Evolutionary conservation across 768 basidiomycete genomes (phyloP), one percentile per base, ranked within the genome.

Genomic region (Mycena chlorophos): DNA sequence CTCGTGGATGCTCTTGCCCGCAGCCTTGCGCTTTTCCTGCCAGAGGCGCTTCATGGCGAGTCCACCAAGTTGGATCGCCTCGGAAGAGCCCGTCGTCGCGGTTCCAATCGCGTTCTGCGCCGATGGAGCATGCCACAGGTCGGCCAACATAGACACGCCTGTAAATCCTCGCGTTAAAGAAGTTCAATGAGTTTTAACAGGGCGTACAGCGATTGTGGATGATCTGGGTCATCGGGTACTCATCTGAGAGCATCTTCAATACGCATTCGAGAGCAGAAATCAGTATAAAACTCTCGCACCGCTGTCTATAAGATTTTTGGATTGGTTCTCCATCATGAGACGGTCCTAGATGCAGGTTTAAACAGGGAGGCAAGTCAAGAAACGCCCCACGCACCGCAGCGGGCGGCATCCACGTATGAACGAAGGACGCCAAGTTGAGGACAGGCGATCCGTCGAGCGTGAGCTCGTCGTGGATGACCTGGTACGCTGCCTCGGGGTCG

Each of bases 41-140:
- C 42, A 47, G 12, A 38, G 19, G 10, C 56, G 55, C 73, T 89
- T 90, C 78, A 88, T 80, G 3, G 88, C 87, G 10, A 90, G 75
- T 14, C 87, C 87, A n/a, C 86, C 87, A 3, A 90, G 82, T 68
- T 85, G 83, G 52, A 85, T 82, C 2, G 86, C 88, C 71, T 90
- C 88, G 3, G 81, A 85, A 0, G 82, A 84, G 3, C 87, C 87
- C 1, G 86, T 87, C 5, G 87, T 88, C 0, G 86, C 85, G 0
- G 86, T 86, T 4, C 88, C 88, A 54, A 88, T 78, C 3, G 85
- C 86, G 51, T 81, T 67, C 76, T 87, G 74, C 4, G 75, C 66
- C 22, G 80, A 81, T 3, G 85, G 85, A 1, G 84, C 86, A 59
- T 88, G 81, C 87, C 87, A 89, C 51, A 89, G 62, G 59, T 84